Conservation (phyloP, 1,139 yeast genomes). For the Suhomyces yuchorum region DNA sequence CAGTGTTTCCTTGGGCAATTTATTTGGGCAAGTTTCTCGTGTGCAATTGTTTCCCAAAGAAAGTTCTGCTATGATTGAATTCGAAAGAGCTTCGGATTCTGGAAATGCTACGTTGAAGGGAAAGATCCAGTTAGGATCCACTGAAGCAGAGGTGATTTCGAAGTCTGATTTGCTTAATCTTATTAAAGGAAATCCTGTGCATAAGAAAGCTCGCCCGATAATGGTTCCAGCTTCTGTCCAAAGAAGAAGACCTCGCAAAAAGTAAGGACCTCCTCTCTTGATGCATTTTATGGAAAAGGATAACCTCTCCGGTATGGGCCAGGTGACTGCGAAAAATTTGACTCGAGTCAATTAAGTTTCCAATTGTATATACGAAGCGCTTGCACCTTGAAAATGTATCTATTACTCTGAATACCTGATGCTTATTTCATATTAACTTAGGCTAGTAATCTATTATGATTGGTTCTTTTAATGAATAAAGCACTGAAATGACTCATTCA, state of each 20-base stretch:
- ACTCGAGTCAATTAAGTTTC: no score
- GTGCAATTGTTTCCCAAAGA: slow-evolving; percentile 51
- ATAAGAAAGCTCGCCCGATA: slow-evolving; percentile 9
- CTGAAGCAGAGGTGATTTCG: slow-evolving; percentile 37
- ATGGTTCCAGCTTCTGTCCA: slow-evolving; percentile 26
- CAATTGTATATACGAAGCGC: no score
- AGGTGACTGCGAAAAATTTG: no score
- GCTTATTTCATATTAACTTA: no score
- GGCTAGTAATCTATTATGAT: no score
- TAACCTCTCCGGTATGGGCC: no score
- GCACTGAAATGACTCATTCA: no score
- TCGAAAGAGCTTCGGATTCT: slow-evolving; percentile 46
- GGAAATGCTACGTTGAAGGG: slow-evolving; percentile 59
- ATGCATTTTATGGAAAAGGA: no score
- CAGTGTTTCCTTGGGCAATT: slow-evolving; percentile 28
- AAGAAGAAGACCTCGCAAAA: slow-evolving; percentile 13
- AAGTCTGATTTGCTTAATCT: slow-evolving; percentile 32
- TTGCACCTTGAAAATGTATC: no score
- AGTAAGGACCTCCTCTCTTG: no score
- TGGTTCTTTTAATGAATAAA: no score
- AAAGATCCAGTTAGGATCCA: slow-evolving; percentile 40
- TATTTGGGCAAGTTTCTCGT: slow-evolving; percentile 40
- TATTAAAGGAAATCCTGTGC: slow-evolving; percentile 2
- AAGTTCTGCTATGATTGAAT: slow-evolving; percentile 58
- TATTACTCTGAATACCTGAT: no score